Conservation (phyloP, 306 rosid genomes). For the Myrica gale region DNA sequence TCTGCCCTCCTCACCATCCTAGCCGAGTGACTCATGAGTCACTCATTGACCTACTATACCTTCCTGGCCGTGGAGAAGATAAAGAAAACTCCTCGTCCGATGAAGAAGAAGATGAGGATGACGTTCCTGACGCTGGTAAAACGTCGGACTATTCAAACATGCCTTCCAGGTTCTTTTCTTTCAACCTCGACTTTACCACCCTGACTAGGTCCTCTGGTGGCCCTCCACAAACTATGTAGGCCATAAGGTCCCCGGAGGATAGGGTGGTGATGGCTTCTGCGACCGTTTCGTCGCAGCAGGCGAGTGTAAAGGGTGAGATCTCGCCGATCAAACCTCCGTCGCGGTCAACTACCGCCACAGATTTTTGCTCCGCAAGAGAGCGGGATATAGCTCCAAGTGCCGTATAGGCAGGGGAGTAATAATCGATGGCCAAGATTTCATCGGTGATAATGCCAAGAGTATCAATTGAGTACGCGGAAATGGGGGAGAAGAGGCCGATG, state of each 20-base stretch:
- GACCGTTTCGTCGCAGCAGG: constrained; percentile 72
- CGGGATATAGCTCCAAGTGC: constrained; percentile 58
- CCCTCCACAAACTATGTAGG: constrained; percentile 87
- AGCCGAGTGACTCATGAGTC: constrained; percentile 66
- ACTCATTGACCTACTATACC: constrained; percentile 51
- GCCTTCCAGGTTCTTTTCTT: constrained; percentile 59
- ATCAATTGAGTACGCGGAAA: constrained; percentile 63
- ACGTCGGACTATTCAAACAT: constrained; percentile 55
- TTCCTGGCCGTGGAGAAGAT: constrained; percentile 50
- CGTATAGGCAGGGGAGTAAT: constrained; percentile 73
- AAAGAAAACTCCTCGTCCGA: constrained; percentile 71
- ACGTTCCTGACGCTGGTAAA: constrained; percentile 27
- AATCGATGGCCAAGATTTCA: constrained; percentile 55
- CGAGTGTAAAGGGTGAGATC: constrained; percentile 78
- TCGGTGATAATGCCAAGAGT: constrained; percentile 61
- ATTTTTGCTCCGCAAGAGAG: constrained; percentile 63
- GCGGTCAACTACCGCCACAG: constrained; percentile 73
- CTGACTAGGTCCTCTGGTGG: constrained; percentile 80
- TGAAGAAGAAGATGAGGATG: constrained; percentile 43
- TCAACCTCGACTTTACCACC: constrained; percentile 61
- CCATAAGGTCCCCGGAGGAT: constrained; percentile 81
- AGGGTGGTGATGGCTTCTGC: constrained; percentile 75
- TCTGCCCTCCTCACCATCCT: constrained; percentile 81
- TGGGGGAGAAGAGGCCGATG: constrained; percentile 73
- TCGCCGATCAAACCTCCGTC: constrained; percentile 78